These are phyloP conservation scores for Hydnomerulius pinastri DNA, from an alignment of 768 basidiomycete species.

Conservation along the genomic window DNA sequence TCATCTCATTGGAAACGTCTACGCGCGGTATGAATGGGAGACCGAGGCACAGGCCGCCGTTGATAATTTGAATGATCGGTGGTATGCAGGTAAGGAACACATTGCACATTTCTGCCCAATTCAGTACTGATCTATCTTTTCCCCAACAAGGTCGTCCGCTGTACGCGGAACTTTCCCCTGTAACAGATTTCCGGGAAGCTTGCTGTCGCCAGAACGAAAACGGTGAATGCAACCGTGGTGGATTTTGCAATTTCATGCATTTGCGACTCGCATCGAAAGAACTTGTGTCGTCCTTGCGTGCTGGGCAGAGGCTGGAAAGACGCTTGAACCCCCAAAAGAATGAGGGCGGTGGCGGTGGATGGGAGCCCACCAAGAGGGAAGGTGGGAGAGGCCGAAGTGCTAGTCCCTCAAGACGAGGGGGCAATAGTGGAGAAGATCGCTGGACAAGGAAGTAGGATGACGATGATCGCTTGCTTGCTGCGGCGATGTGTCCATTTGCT, in stretches of 20 bases:
- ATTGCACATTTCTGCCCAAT: neutral
- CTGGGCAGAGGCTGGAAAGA: conserved; percentile 83
- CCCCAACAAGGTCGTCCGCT: conserved; percentile 76
- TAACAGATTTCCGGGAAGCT: conserved; percentile 98
- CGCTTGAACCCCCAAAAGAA: conserved; percentile 68
- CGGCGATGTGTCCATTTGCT: neutral
- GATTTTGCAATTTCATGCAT: conserved; percentile 99
- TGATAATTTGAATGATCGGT: conserved; percentile 90
- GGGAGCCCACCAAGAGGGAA: conserved; percentile 78
- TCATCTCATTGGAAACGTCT: conserved; percentile 96
- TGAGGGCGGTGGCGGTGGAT: conserved; percentile 72
- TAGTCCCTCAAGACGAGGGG: conserved; percentile 65
- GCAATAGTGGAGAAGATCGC: conserved; percentile 71
- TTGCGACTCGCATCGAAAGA: conserved; percentile 85
- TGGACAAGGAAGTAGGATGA: conserved; percentile 61
- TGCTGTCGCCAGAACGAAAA: conserved; percentile 99
- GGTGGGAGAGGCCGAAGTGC: conserved; percentile 70
- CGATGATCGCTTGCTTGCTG: neutral
- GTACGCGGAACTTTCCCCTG: conserved; percentile 96
- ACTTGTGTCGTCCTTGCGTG: conserved; percentile 74
- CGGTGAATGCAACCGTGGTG: conserved; percentile 96
- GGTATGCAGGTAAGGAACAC: conserved; percentile 83
- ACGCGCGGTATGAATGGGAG: conserved; percentile 98
- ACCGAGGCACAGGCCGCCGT: conserved; percentile 94
- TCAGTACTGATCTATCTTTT: conserved; percentile 3